Percentiles rank a stretch among this genome's conserved stretches.
Evolutionary conservation across 2,329 filamentous ascomycete species (phyloP).

Genomic region (Neonectria coccinea): DNA sequence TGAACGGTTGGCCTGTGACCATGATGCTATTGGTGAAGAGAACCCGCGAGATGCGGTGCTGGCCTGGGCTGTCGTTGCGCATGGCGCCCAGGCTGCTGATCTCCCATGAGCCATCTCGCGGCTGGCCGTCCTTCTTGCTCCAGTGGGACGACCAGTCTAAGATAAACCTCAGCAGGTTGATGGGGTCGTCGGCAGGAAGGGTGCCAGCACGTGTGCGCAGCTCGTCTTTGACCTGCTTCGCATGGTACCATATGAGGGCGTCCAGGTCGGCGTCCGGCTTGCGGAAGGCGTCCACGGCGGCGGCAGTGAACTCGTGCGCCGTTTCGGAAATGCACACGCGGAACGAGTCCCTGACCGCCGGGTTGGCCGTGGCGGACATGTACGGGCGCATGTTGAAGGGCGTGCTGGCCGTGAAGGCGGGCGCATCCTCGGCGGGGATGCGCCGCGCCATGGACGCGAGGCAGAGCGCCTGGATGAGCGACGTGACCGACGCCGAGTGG

Average conservation of each 20-base stretch:
- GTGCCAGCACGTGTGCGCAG: slow-evolving; percentile 49
- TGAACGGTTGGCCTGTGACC: slow-evolving; percentile 57
- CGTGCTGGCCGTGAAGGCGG: slow-evolving; percentile 53
- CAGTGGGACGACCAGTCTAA: slow-evolving; percentile 58
- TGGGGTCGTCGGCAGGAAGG: slow-evolving; percentile 58
- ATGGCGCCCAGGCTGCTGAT: slow-evolving; percentile 65
- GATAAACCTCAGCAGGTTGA: slow-evolving; percentile 57
- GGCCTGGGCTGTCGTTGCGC: slow-evolving; percentile 34
- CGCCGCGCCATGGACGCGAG: slow-evolving; percentile 55
- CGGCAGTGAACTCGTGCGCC: slow-evolving; percentile 46
- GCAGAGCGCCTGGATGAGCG: slow-evolving; percentile 60
- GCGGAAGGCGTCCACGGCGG: slow-evolving; percentile 44
- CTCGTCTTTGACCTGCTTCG: slow-evolving; percentile 50
- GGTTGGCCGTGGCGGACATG: slow-evolving; percentile 41
- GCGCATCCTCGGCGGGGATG: slow-evolving; percentile 49
- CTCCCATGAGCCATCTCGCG: slow-evolving; percentile 60
- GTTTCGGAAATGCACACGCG: slow-evolving; percentile 56
- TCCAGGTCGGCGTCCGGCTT: slow-evolving; percentile 35
- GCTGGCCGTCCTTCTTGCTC: slow-evolving; percentile 55
- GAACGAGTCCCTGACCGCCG: slow-evolving; percentile 50
- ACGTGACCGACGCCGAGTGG: slow-evolving; percentile 60
- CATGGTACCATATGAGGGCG: slow-evolving; percentile 57
- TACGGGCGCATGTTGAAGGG: slow-evolving; percentile 60
- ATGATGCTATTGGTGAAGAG: slow-evolving; percentile 64
- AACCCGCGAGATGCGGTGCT: slow-evolving; percentile 55